phyloP scores from a whole-genome alignment of 2,329 filamentous ascomycete species.

The Colletotrichum siamense region DNA sequence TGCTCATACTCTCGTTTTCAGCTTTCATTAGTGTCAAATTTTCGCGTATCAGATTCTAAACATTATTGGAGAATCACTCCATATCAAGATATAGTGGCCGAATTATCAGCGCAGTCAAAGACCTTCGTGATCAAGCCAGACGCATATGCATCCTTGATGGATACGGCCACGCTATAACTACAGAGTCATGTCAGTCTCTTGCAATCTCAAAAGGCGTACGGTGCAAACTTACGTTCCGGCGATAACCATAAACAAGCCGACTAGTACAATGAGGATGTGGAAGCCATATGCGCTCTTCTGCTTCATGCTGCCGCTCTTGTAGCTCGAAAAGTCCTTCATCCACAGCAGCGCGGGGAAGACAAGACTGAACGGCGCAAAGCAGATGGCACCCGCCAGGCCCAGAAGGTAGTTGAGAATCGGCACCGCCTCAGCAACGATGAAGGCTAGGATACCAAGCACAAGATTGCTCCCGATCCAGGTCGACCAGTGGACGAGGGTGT shows the following conservation, averaged over 20 bases:
- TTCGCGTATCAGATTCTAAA: accelerated
- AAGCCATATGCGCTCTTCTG: background rate
- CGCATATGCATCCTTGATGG: background rate
- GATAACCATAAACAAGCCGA: background rate
- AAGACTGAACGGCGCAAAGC: conserved; percentile 34
- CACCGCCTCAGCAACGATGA: conserved; percentile 49
- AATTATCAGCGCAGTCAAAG: background rate
- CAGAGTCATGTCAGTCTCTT: background rate
- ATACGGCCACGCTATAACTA: background rate
- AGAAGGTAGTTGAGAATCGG: conserved; percentile 60
- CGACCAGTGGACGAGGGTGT: conserved; percentile 50
- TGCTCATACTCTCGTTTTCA: background rate
- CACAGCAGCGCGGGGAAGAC: conserved; percentile 32
- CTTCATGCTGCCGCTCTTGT: background rate
- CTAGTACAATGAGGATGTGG: background rate
- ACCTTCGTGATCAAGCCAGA: background rate
- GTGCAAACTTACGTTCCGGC: background rate
- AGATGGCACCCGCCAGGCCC: conserved; percentile 43
- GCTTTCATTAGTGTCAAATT: accelerated
- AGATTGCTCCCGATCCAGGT: conserved; percentile 52
- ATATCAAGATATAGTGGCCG: background rate
- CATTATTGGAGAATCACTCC: background rate
- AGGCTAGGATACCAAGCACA: conserved; percentile 47
- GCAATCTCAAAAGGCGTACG: accelerated
- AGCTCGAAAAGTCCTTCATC: conserved; percentile 26